Evolutionary conservation across 768 basidiomycete genomes (phyloP), one percentile per base, ranked within the genome.

Genomic region (Russula abietina): DNA sequence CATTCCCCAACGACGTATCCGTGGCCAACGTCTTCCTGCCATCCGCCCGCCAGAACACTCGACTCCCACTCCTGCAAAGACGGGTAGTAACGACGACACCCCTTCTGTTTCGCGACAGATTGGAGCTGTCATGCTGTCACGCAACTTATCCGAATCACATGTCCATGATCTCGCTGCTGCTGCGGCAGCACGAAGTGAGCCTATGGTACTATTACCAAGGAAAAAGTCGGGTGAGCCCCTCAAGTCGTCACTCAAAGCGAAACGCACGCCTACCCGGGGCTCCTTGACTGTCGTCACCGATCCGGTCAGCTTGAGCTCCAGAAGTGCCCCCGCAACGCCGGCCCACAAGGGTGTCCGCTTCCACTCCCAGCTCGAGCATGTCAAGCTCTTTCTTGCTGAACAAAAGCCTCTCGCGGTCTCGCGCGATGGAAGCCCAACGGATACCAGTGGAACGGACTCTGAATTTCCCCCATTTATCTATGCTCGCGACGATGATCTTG

Each of bases 181-280:
- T 19, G 51, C 56, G 0, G 19, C 38, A 30, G 45, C 60, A 30
- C 45, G 38, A 45, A 24, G 33, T 10, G 67, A 59, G 8, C 36
- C 39, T n/a, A 3, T 12, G 14, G 45, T 45, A 3, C 33, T 41
- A 12, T 41, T 89, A 57, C 77, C 92, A 38, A 85, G 93, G 64
- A 98, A 98, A 75, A 98, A 97, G 75, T 92, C 91, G 16, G 95
- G 96, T 41, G 91, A 97, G 75, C 85, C 91, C 5, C 84, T 98
- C 70, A 94, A 93, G 73, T 86, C 93, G 3, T 93, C 94, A 2
- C 81, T 98, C 67, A 98, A 97, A 76, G 78, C 83, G 28, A 79
- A 81, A 60, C 80, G 86, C 55, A 72, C 80, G 57, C 63, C 66
- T 46, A 73, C 80, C 54, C 75, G 79, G 59, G 78, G 78, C 58